These are phyloP conservation scores for Candida orba DNA, from an alignment of 805 yeast species.

Conservation along the genomic window DNA sequence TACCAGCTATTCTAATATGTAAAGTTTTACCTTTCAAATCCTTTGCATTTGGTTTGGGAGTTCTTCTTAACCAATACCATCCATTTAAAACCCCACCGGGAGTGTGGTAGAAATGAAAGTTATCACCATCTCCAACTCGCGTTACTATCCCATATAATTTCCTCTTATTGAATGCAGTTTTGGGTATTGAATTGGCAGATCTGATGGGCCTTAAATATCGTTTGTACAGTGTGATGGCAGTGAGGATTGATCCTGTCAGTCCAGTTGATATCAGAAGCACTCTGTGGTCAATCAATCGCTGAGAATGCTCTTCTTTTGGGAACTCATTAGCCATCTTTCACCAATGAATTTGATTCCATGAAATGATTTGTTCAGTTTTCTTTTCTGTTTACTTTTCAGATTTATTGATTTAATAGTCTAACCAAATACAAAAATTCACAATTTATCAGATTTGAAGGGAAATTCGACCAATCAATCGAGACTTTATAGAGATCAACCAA, in stretches of 20 bases:
- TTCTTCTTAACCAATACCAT: slow-evolving; percentile 83
- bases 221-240: slow-evolving; percentile 31
- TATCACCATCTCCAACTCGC: slow-evolving; percentile 93
- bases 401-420: too few relatives aligned
- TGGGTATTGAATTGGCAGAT: slow-evolving; percentile 45
- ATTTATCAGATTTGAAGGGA: too few relatives aligned
- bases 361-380: too few relatives aligned
- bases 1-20: slow-evolving; percentile 79
- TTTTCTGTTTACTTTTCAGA: too few relatives aligned
- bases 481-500: too few relatives aligned
- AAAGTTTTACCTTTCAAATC: slow-evolving; percentile 54
- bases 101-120: slow-evolving; percentile 84
- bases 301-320: too few relatives aligned
- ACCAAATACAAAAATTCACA: too few relatives aligned
- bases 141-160: slow-evolving; percentile 69
- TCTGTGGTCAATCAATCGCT: background rate
- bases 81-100: slow-evolving; percentile 88
- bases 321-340: too few relatives aligned
- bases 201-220: slow-evolving; percentile 43
- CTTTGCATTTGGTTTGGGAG: slow-evolving; percentile 48
- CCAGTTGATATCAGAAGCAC: slow-evolving; percentile 1
- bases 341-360: too few relatives aligned
- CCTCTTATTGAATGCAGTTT: slow-evolving; percentile 32
- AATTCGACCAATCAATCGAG: too few relatives aligned
- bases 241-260: slow-evolving; percentile 1